These are phyloP conservation scores for Auxenochlorella pyrenoidosa DNA, from an alignment of 139 green algal genomes.

Conservation along the genomic window DNA sequence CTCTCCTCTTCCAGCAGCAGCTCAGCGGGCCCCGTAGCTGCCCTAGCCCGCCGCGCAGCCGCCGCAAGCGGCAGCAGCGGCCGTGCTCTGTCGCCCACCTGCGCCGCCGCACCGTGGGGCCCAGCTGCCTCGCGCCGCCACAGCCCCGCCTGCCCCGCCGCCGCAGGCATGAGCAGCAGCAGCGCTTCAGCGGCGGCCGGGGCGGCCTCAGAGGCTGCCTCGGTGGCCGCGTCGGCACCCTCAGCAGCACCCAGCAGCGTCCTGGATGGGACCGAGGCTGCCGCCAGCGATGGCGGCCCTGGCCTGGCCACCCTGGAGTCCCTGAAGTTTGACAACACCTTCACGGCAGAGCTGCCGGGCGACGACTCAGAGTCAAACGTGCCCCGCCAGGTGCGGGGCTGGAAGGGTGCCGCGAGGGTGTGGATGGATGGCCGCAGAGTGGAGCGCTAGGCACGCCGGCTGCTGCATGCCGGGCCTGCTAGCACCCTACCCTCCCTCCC, in stretches of 20 bases:
- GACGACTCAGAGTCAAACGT: constrained; percentile 68
- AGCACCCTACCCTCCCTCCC: too few relatives aligned
- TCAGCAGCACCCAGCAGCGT: background rate
- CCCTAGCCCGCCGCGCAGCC: background rate
- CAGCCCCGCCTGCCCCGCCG: background rate
- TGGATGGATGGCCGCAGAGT: too few relatives aligned
- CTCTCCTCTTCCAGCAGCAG: background rate
- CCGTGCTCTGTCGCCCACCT: background rate
- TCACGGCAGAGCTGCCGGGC: constrained; percentile 75
- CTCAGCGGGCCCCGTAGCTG: background rate
- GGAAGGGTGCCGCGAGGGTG: too few relatives aligned
- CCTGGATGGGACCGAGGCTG: background rate
- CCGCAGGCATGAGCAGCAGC: constrained; percentile 32
- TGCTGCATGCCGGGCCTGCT: too few relatives aligned
- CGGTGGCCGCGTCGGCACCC: background rate
- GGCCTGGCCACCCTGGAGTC: constrained; percentile 50
- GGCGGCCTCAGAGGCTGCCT: background rate
- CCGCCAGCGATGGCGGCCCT: background rate
- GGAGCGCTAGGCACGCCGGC: too few relatives aligned
- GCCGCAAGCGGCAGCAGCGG: background rate
- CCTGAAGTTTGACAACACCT: constrained; percentile 76
- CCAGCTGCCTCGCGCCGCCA: background rate
- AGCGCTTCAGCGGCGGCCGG: background rate
- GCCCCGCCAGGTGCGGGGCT: constrained; percentile 64
- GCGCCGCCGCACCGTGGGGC: background rate